phyloP scores from a whole-genome alignment of 805 yeast species.

The Candida pini region DNA sequence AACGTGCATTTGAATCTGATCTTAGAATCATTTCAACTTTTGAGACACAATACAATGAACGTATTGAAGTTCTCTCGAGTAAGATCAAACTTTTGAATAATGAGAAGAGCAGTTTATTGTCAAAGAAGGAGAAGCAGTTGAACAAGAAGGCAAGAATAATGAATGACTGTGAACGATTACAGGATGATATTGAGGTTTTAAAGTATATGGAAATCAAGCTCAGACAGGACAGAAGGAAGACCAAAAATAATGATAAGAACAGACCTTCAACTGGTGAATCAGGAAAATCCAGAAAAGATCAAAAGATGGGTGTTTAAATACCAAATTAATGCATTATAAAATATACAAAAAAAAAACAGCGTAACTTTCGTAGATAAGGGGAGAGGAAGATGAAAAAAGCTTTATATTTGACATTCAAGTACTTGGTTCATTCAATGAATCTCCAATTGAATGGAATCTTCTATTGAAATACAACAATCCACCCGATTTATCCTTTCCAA shows the following conservation, averaged over 20 bases:
- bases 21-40: slow-evolving; percentile 27
- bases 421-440: slow-evolving; percentile 14
- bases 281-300: slow-evolving; percentile 12
- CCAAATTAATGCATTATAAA: too few species aligned
- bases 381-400: not conserved
- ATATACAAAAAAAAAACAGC: too few species aligned
- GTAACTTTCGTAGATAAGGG: too few species aligned
- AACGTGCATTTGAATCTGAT: slow-evolving; percentile 32
- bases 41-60: slow-evolving; percentile 24
- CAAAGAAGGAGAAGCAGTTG: slow-evolving; percentile 30
- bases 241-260: slow-evolving; percentile 21
- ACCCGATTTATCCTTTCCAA: slow-evolving; percentile 40
- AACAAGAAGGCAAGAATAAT: slow-evolving; percentile 27
- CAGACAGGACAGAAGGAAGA: slow-evolving; percentile 17
- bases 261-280: slow-evolving; percentile 19
- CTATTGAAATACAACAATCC: slow-evolving; percentile 65
- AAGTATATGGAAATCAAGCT: slow-evolving; percentile 19
- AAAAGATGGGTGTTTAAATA: too few species aligned
- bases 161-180: slow-evolving; percentile 18
- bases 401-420: not conserved
- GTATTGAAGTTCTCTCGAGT: slow-evolving; percentile 17
- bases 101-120: slow-evolving; percentile 25
- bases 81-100: slow-evolving; percentile 20
- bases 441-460: slow-evolving; percentile 44
- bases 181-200: slow-evolving; percentile 22